Evolutionary conservation across 192 early-diverging fungal genomes (phyloP), one percentile per base, ranked within the genome.

Genomic region (Helicostylum pulchrum): DNA sequence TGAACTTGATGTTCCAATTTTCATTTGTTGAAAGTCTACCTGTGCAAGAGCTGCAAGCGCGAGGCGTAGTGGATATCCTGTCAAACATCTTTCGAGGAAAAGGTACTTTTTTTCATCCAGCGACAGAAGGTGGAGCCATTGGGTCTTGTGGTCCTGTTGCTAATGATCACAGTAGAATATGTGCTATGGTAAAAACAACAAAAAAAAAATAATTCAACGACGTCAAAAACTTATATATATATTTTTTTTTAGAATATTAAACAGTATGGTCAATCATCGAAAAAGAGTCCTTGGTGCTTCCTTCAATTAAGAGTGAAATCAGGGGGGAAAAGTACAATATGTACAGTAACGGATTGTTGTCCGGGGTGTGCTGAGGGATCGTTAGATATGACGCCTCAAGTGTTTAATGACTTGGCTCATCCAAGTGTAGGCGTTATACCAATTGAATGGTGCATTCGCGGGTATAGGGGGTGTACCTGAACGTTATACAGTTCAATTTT

Each of bases 291-390:
- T 50, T 72, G 64, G 54, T 78, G 80, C 71, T 69, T 71, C 26
- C 51, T 65, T 44, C 45, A 66, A 12, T 73, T 77, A 31, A 23
- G 50, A 36, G 71, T 78, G 53, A 45, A 19, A 5, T 54, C 62
- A 47, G 66, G 62, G 3, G 71, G 70, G 31, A 75, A 72, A 64
- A 59, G 67, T 21, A 73, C 68, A 23, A 43, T 49, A 11, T 72
- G 70, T 36, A 71, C 70, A 6, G 73, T 79, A 17, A 75, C 72
- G 2, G 80, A 82, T 53, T 73, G 75, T 12, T 82, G 80, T 67
- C 80, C 80, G 21, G 75, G 49, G 36, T 82, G 80, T 57, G 15
- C 15, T 3, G n/a, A 62, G 15, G 49, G 50, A 21, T 53, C 50
- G 14, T 53, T 64, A 44, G 62, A 64, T 53, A 32, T 64, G 42